Base-by-base conservation (phyloP, 805 yeast genomes). In the Ogataea nonfermentans region DNA sequence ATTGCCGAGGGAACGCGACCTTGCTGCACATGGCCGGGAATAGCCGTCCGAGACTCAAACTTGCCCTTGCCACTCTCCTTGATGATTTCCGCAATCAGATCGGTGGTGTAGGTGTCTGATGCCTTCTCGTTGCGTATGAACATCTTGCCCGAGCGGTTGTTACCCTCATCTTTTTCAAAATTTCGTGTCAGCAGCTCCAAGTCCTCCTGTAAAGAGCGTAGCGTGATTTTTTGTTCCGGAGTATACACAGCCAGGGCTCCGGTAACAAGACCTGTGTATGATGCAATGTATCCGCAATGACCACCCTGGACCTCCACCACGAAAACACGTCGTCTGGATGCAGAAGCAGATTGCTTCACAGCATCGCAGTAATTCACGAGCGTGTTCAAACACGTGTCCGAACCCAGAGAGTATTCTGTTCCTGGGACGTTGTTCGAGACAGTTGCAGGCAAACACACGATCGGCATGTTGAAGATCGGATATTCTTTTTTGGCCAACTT, bases 241-340 rank as follows among this genome's bases (percentile, higher is more conserved):
- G 86, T 79, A 65, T 90, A 93, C 10, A 86, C 83, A 1, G 91
- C 93, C 45, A 84, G 81, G 3, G 98, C 96, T 43, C 99, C 99
- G 29, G 90, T 78, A 31, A 86, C 84, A 35, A 93, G 73, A 14
- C 90, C 85, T 13, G 89, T 81, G 62, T 73, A 81, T 4, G 95
- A 79, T 5, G 98, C 96, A 57, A 93, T 79, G 63, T 81, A 93
- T 12, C 99, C 99, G 10, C 93, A 84, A 61, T 88, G 84, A 40
- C 99, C 99, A 55, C 99, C 99, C 68, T 95, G 99, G 12, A 90
- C 97, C 61, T 93, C 99, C 48, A 93, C 93, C 27, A 93, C 96
- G 62, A 93, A 93, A 16, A 84, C 96, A 55, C 99, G 76, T 55
- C 87, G 84, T 70, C 99, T 79, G 3, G 96, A 78, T 12, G 99